These are phyloP conservation scores for Hortiboletus flavorubellus DNA, from an alignment of 768 basidiomycete species.

Conservation along the genomic window DNA sequence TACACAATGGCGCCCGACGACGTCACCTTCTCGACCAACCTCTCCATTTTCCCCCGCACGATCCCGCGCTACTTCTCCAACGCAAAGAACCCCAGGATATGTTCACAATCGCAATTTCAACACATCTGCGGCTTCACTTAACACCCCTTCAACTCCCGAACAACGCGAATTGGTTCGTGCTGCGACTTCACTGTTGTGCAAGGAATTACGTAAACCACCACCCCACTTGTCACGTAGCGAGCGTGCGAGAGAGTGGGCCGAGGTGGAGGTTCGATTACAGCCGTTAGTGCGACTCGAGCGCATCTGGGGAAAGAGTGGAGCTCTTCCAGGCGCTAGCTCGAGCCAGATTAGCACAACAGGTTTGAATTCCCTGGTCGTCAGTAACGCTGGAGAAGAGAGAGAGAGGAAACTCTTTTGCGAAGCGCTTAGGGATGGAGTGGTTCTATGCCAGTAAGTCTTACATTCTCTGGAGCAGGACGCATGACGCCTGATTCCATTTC, in stretches of 20 bases:
- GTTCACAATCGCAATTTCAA: constrained; percentile 55
- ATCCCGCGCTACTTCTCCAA: constrained; percentile 45
- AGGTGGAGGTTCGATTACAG: constrained; percentile 66
- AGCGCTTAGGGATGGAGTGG: constrained; percentile 76
- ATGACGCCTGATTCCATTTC: constrained; percentile 3
- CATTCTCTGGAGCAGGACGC: constrained; percentile 5
- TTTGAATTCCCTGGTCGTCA: constrained; percentile 35
- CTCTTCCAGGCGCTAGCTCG: constrained; percentile 38
- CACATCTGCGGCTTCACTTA: constrained; percentile 56
- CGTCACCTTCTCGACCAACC: constrained; percentile 35
- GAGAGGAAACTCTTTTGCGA: constrained; percentile 73
- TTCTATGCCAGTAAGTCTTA: constrained; percentile 82
- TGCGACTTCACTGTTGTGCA: constrained; percentile 62
- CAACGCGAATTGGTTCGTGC: constrained; percentile 66
- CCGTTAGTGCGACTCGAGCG: constrained; percentile 65
- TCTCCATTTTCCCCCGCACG: constrained; percentile 44
- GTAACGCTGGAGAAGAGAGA: constrained; percentile 64
- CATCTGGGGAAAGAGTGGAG: constrained; percentile 69
- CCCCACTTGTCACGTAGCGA: constrained; percentile 49
- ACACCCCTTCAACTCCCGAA: constrained; percentile 48
- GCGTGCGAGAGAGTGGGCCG: constrained; percentile 62
- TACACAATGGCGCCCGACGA: constrained; percentile 22
- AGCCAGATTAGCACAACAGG: constrained; percentile 36
- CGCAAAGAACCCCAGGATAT: constrained; percentile 40
- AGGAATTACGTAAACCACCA: constrained; percentile 63